Evolutionary conservation across 1,284 basidiomycete genomes (phyloP), one percentile per base, ranked within the genome.

Genomic region (Coniferiporia weirii): DNA sequence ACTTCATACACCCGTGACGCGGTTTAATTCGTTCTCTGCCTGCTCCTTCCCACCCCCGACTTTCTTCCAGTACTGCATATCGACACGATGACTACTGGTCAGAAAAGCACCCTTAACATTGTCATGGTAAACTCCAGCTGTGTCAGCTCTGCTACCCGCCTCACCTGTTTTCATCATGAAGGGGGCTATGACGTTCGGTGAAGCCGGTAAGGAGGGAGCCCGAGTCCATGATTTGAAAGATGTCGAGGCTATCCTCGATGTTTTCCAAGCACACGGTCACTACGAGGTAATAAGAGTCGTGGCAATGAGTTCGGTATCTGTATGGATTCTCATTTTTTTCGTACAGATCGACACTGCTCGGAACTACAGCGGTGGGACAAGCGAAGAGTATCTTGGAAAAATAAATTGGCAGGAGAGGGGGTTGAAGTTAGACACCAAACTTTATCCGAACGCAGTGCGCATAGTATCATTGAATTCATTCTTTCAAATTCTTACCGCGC

Each of bases 241-340:
- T 15, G 75, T 81, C 22, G 74, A 77, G 48, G 73, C 73, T 1
- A 84, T 85, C 54, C 68, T 85, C 32, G 79, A 84, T 64, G 75
- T 79, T 34, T 84, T 85, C 68, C 75, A 77, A 35, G 71, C 73
- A 6, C 83, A 85, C 68, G 84, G 84, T 0, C 83, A 85, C 64
- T 72, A 64, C 38, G 79, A 81, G 68, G 73, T 77, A 40, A 47
- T 63, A 44, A 4, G 17, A 5, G 27, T 27, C 27, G 27, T 5
- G 27, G 27, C 27, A 27, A 27, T 27, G 27, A 27, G 27, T 27
- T 27, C 27, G 27, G 27, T 27, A 27, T 27, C 5, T 27, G 27
- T 27, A 27, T 27, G 27, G 27, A 27, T 5, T 27, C 27, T 27
- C 17, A 15, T n/a, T 22, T n/a, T n/a, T 40, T 15, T 40, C 38